Evolutionary conservation across 352 stramenopile genomes (phyloP), one percentile per base, ranked within the genome.

Genomic region (Phytophthora hybrid): DNA sequence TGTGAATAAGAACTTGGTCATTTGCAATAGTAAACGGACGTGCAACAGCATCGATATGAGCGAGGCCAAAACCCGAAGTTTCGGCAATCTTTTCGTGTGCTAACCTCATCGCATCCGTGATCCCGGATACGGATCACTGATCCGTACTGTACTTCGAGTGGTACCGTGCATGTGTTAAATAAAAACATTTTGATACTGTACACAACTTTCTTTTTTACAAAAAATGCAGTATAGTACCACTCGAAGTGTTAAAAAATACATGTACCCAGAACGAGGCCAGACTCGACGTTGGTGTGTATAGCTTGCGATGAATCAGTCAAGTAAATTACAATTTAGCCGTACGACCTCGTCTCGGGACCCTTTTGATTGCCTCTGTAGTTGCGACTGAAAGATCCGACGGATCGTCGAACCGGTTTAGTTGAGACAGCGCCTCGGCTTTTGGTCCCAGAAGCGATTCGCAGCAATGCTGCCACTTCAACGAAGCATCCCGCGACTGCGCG

Each of bases 381-480:
- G 19, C 26, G 26, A 18, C 13, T 55, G 19, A 63, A 39, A 44
- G 41, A 57, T 14, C 14, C 29, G 4, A 46, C 5, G 14, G 14
- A 56, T 23, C 46, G 63, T 63, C 56, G 62, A 59, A 53, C 52
- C 54, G 52, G 63, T 29, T 39, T 49, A 32, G 37, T 37, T 13
- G 31, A 52, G 23, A 77, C n/a, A 55, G 58, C 70, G 8, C 70
- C 70, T 55, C 64, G 64, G 54, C 44, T 76, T 64, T 55, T 59
- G 23, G 19, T 52, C 0, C 63, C 62, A 21, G 46, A 44, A 21
- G 73, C 67, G 29, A 76, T 72, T 49, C 68, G 58, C 21, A 79
- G 34, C 34, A 79, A 8, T 7, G 73, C 68, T 44, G 68, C 69
- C 46, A 76, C 49, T 66, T 79, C 63, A n/a, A 67, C 63, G 32